phyloP scores from a whole-genome alignment of 2,329 filamentous ascomycete genomes.

The Colletotrichum gigasporum region DNA sequence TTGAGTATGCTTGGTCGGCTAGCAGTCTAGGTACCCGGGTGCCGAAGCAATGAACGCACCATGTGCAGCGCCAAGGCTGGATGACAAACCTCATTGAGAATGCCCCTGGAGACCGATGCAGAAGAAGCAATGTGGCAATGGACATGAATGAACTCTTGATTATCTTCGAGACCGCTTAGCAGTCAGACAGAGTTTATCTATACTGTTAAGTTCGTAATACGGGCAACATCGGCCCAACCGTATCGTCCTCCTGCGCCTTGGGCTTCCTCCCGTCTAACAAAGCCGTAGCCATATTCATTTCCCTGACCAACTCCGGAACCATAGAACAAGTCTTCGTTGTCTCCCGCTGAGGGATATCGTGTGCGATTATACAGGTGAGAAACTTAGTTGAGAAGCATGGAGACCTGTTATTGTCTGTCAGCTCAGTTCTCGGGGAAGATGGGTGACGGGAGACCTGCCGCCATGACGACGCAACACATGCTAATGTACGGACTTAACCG shows the following conservation, averaged over 20 bases:
- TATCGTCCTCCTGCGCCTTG: slow-evolving; percentile 6
- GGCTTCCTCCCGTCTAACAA: slow-evolving; percentile 14
- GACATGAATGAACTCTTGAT: slow-evolving; percentile 8
- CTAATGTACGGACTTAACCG: slow-evolving; percentile 94
- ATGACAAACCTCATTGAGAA: too few relatives aligned
- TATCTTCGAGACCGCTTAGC: neutral
- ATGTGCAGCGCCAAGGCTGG: too few relatives aligned
- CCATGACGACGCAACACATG: slow-evolving; percentile 93
- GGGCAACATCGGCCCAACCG: neutral
- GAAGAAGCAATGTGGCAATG: neutral
- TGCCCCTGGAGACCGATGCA: too few relatives aligned
- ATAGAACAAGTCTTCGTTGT: slow-evolving; percentile 11
- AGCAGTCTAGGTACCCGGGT: too few relatives aligned
- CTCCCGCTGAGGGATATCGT: neutral
- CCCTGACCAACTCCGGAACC: slow-evolving; percentile 26
- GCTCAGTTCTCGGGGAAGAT: neutral
- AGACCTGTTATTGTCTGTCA: slow-evolving; percentile 12
- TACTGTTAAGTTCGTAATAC: slow-evolving; percentile 2
- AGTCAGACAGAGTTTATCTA: neutral
- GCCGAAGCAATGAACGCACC: too few relatives aligned
- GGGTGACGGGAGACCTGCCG: slow-evolving; percentile 66
- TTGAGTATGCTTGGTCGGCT: too few relatives aligned
- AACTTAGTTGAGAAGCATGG: slow-evolving; percentile 21
- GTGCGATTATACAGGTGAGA: neutral
- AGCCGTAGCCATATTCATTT: slow-evolving; percentile 21